Evolutionary conservation across 2,329 filamentous ascomycete species (phyloP).

Genomic region (Lasiodiplodia sp.): DNA sequence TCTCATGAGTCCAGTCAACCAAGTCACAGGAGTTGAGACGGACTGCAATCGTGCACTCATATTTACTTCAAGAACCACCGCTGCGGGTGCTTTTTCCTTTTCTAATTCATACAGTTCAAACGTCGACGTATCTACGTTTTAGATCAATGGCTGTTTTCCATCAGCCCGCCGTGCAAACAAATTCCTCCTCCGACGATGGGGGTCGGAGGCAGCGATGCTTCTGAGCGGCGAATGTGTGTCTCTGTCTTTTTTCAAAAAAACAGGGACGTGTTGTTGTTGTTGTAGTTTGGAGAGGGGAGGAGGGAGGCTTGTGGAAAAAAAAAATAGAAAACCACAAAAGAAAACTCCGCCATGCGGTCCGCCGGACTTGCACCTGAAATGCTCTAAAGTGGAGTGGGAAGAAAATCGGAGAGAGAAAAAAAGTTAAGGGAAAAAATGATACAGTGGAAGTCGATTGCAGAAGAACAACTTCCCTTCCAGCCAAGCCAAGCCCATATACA

Average conservation of each 20-base stretch:
- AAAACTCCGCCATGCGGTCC: background rate
- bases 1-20: too few relatives aligned
- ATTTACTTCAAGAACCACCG: background rate
- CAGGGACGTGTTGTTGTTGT: background rate
- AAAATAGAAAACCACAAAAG: background rate
- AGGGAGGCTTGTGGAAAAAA: background rate
- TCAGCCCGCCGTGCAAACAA: background rate
- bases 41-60: background rate
- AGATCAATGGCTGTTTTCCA: background rate
- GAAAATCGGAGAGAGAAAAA: background rate
- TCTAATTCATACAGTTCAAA: background rate
- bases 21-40: background rate
- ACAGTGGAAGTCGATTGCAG: background rate
- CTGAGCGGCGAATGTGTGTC: conserved; percentile 10
- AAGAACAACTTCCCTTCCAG: background rate
- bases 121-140: background rate
- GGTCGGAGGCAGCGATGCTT: background rate
- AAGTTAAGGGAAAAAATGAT: background rate
- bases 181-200: background rate
- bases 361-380: conserved; percentile 8
- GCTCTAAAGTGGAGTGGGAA: background rate
- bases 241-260: too few relatives aligned
- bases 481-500: background rate
- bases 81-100: background rate
- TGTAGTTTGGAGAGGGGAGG: conserved; percentile 5